A percentile compares a stretch with the other conserved stretches of the same genome.
These are phyloP conservation scores for Salix brachista DNA, from an alignment of 345 rosid species.

Conservation along the genomic window DNA sequence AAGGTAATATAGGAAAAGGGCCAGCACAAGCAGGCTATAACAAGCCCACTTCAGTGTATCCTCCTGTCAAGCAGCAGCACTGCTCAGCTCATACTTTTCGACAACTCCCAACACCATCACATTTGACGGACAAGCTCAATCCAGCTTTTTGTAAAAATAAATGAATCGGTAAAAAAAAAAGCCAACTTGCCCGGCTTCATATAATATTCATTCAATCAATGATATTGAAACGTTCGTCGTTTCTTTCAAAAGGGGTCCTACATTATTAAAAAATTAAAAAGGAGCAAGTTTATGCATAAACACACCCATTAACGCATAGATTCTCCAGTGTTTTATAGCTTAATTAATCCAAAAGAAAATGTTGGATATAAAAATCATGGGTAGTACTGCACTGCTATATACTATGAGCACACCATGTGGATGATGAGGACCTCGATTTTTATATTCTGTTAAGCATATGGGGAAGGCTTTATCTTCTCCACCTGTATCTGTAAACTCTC, in stretches of 20 bases:
- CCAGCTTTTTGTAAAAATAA: not conserved
- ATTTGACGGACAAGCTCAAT: not conserved
- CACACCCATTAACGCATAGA: conserved; percentile 23
- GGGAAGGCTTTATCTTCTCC: conserved; percentile 17
- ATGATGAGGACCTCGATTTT: not conserved
- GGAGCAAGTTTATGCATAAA: not conserved
- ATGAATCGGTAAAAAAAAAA: not conserved
- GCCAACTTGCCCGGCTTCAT: not conserved
- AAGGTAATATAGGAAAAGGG: no score
- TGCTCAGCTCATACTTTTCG: not conserved
- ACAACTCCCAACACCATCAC: not conserved
- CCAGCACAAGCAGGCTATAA: no score
- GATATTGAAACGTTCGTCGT: not conserved
- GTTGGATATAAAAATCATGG: conserved; percentile 2
- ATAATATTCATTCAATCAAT: not conserved
- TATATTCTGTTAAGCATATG: not conserved
- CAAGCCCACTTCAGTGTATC: no score
- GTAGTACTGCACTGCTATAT: not conserved
- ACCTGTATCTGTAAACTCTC: not conserved
- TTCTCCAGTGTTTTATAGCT: conserved; percentile 16
- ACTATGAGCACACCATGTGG: conserved; percentile 3
- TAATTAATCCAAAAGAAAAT: conserved; percentile 33
- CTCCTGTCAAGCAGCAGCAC: not conserved
- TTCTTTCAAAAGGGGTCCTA: not conserved
- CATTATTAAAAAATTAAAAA: not conserved